Evolutionary conservation across 2,329 filamentous ascomycete species (phyloP).

Genomic region (Colletotrichum lini): DNA sequence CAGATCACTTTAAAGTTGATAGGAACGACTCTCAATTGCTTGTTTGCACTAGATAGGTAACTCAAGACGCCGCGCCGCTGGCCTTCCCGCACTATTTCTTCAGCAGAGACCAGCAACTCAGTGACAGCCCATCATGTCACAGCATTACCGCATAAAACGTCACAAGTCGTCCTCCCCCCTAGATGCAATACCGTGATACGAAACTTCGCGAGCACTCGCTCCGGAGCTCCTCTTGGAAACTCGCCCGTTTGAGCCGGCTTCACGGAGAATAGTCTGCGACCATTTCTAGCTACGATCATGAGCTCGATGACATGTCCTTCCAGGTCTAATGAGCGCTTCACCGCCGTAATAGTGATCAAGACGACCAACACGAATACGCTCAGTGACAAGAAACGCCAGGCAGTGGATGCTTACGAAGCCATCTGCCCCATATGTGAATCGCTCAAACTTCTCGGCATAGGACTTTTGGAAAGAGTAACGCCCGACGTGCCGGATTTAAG

Average conservation of each 20-base stretch:
- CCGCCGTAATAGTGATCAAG: neutral
- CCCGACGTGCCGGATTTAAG: neutral
- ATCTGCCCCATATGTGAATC: neutral
- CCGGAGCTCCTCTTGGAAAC: neutral
- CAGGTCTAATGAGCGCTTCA: neutral
- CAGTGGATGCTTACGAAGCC: neutral
- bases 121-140: slow-evolving; percentile 4
- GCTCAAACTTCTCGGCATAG: neutral
- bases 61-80: neutral
- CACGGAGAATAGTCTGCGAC: neutral
- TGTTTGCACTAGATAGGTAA: neutral
- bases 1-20: neutral
- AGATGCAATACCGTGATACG: too few relatives aligned
- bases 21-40: neutral
- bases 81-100: neutral
- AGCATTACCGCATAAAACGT: slow-evolving; percentile 11
- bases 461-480: neutral
- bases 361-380: neutral
- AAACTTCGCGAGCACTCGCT: neutral
- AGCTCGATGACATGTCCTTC: neutral
- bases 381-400: neutral
- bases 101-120: neutral
- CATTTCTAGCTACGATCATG: too few relatives aligned
- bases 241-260: too few relatives aligned
- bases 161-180: neutral